Base-by-base conservation (phyloP, 169 alveolate species). In the Pseudocohnilembus persalinus region DNA sequence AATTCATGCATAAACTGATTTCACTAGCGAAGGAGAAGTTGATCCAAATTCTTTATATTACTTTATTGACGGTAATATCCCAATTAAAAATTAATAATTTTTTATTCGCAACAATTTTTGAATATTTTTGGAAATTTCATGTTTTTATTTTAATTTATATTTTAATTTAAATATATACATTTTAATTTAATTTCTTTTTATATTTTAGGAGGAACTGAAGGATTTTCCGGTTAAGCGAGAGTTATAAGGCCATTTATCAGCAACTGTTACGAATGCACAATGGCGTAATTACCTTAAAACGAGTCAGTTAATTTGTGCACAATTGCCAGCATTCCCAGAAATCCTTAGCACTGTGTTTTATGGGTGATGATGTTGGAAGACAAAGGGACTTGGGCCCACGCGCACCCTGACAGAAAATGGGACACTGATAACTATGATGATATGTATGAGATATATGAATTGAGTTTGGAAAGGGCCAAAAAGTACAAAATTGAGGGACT, bases 251-350 rank as follows among this genome's bases (percentile, higher is more conserved):
- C 98, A n/a, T 93, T 84, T 83, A 91, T 90, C 31, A 94, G 97
- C 30, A 95, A 98, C 11, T 98, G 99, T 83, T 98, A 94, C 91
- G 99, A 96, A 83, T 98, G 99, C 91, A 93, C 97, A 26, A 73
- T 95, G 29, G 95, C 93, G 78, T 83, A 96, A 68, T 88, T 96
- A 0, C 96, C 98, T 26, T 96, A 97, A 28, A 91, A 93, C 81
- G 88, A 81, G 31, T 82, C 92, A 29, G 92, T 78, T 85, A 94
- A 96, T 6, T 82, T 92, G 92, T 96, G 98, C 82, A 96, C 98
- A 31, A 92, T 96, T 33, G 97, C 97, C 16, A 93, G 92, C 79
- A 94, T 96, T 81, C 98, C 98, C 30, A 91, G 98, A 88, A 81
- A 93, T 4, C 98, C 98, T 68, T 97, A 94, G 73, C 98, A 96